Evolutionary conservation across 345 rosid genomes (phyloP).

Genomic region (Pugionium dolabratum): DNA sequence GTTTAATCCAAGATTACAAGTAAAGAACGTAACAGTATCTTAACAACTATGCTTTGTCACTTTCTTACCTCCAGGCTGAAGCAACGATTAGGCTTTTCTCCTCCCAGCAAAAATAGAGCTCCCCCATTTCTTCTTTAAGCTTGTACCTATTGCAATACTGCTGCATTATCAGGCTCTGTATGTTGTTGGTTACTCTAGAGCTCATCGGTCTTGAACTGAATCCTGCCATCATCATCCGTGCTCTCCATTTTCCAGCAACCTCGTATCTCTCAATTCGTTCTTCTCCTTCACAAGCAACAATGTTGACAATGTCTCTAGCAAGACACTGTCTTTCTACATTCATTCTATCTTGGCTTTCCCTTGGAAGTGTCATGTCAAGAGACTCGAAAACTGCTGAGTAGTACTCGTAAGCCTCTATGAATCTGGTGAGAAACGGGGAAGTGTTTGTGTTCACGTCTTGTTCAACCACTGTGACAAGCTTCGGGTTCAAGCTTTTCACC

Average conservation of each 20-base stretch:
- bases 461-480: conserved; percentile 90
- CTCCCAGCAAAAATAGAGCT: conserved; percentile 87
- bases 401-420: conserved; percentile 80
- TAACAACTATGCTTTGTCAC: conserved; percentile 3
- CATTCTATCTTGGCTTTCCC: conserved; percentile 95
- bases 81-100: conserved; percentile 84
- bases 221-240: conserved; percentile 95
- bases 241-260: conserved; percentile 93
- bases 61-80: conserved; percentile 78
- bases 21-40: conserved; percentile 1
- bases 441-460: conserved; percentile 95
- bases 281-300: conserved; percentile 95
- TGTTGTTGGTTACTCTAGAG: conserved; percentile 47
- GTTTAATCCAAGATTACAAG: conserved; percentile 25
- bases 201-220: conserved; percentile 70
- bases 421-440: conserved; percentile 78
- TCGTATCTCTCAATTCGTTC: conserved; percentile 92
- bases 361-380: conserved; percentile 81
- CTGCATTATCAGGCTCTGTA: conserved; percentile 53
- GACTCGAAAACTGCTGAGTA: conserved; percentile 91
- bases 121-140: conserved; percentile 63
- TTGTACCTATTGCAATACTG: conserved; percentile 66
- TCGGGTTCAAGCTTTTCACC: conserved; percentile 86
- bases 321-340: conserved; percentile 94
- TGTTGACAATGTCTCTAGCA: conserved; percentile 91